Conservation (phyloP, 495 filamentous ascomycete genomes). For the Chlorociboria aeruginascens region DNA sequence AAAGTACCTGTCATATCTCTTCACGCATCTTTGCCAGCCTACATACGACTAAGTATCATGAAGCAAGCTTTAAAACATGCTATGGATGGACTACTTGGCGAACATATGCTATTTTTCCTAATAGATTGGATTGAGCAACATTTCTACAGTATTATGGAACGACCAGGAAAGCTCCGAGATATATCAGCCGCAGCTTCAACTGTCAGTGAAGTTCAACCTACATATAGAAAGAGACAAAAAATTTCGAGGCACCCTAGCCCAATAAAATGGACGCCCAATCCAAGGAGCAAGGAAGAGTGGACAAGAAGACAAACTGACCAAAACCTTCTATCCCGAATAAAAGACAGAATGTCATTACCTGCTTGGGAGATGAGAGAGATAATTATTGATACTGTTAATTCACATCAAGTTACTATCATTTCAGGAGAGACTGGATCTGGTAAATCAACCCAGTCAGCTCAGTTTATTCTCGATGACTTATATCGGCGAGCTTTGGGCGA, state of each 20-base stretch:
- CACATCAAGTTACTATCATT: conserved; percentile 84
- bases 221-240: conserved; percentile 20
- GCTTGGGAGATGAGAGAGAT: conserved; percentile 75
- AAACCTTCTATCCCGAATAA: conserved; percentile 57
- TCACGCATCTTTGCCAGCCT: conserved; percentile 62
- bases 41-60: conserved; percentile 83
- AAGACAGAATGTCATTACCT: conserved; percentile 58
- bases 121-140: conserved; percentile 82
- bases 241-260: conserved; percentile 39
- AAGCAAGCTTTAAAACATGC: conserved; percentile 64
- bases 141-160: conserved; percentile 61
- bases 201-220: conserved; percentile 32
- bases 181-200: conserved; percentile 59
- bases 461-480: conserved; percentile 89
- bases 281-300: conserved; percentile 33
- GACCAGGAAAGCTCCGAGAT: conserved; percentile 70
- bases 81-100: conserved; percentile 53
- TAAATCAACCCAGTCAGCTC: conserved; percentile 93
- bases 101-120: conserved; percentile 80
- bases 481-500: conserved; percentile 64
- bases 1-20: conserved; percentile 64
- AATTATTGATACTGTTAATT: conserved; percentile 59
- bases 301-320: conserved; percentile 32
- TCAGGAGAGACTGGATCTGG: conserved; percentile 94
- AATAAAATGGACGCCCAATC: conserved; percentile 31